A percentile compares a stretch with the other conserved stretches of the same genome.
These are phyloP conservation scores for Calonectria naviculata DNA, from an alignment of 2,329 filamentous ascomycete species.

Conservation along the genomic window DNA sequence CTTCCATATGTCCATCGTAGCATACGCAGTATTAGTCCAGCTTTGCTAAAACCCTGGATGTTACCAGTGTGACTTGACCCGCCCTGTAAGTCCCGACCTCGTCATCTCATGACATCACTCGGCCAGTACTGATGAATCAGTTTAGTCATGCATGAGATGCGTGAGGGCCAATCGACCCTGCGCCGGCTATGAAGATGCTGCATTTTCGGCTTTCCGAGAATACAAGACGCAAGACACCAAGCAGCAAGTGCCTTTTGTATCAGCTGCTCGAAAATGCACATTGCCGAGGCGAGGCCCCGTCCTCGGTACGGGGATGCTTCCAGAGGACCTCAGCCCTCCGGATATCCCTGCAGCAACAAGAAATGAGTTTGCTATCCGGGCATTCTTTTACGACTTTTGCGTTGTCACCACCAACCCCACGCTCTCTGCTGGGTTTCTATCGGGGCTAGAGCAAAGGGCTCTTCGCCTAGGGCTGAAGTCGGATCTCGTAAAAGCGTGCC, in stretches of 20 bases:
- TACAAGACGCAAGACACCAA: neutral
- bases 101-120: neutral
- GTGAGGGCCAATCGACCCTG: conserved; percentile 1
- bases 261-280: conserved; percentile 1
- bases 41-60: neutral
- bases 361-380: neutral
- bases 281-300: neutral
- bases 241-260: neutral
- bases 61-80: neutral
- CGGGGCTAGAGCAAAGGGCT: neutral
- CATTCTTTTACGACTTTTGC: conserved; percentile 15
- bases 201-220: neutral
- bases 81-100: neutral
- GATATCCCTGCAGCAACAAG: neutral
- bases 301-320: neutral
- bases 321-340: neutral
- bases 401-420: neutral
- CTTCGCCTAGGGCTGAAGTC: neutral
- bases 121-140: neutral
- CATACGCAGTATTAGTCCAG: no score
- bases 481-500: neutral
- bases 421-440: neutral
- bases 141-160: conserved; percentile 7
- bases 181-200: neutral
- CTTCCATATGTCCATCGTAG: neutral